A percentile compares a stretch with the other conserved stretches of the same genome.
Evolutionary conservation across 2,329 filamentous ascomycete genomes (phyloP).

Genomic region (Teratosphaeria viscida): DNA sequence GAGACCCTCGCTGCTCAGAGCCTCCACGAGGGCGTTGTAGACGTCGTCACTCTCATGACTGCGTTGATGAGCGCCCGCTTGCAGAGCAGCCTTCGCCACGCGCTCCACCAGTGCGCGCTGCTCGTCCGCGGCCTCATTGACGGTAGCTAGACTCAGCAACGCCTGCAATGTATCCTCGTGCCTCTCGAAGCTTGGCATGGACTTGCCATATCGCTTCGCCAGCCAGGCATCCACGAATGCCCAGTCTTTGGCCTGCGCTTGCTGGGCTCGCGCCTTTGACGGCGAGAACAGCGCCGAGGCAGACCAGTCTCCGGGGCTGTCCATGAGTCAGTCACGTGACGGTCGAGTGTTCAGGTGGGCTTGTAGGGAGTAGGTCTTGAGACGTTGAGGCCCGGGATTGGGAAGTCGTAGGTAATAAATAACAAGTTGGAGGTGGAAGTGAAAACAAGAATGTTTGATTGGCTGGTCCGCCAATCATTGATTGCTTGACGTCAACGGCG

Average conservation of each 20-base stretch:
- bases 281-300: conserved; percentile 45
- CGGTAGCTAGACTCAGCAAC: conserved; percentile 60
- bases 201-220: conserved; percentile 54
- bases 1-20: conserved; percentile 5
- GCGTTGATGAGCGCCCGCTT: conserved; percentile 34
- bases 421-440: too few relatives aligned
- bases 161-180: conserved; percentile 72
- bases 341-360: not conserved
- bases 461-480: too few relatives aligned
- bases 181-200: conserved; percentile 66
- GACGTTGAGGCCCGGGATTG: too few relatives aligned
- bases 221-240: conserved; percentile 80
- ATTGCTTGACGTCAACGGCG: too few relatives aligned
- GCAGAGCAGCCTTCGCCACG: conserved; percentile 50
- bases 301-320: conserved; percentile 23
- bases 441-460: too few relatives aligned
- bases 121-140: conserved; percentile 71
- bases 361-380: not conserved
- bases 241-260: conserved; percentile 83
- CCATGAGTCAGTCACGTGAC: conserved; percentile 10
- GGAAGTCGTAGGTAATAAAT: too few relatives aligned
- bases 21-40: conserved; percentile 9
- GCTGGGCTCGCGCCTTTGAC: conserved; percentile 60
- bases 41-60: conserved; percentile 4
- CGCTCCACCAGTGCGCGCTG: conserved; percentile 48